Conservation (phyloP, 2,329 filamentous ascomycete species). For the Rosellinia necatrix region DNA sequence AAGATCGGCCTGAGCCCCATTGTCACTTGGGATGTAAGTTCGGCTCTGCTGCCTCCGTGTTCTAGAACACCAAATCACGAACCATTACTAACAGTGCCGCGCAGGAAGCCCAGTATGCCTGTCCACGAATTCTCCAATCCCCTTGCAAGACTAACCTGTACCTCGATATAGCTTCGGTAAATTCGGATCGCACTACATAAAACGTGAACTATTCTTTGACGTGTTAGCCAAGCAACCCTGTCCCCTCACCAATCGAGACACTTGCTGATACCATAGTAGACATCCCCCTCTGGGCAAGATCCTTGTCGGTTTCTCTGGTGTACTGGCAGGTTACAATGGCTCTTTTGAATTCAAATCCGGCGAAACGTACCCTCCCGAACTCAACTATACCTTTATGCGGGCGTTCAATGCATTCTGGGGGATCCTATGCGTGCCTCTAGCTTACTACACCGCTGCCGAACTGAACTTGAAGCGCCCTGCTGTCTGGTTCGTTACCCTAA, state of each 20-base stretch:
- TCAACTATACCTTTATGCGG: constrained; percentile 98
- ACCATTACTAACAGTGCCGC: constrained; percentile 25
- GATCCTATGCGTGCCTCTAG: constrained; percentile 87
- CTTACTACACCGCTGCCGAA: constrained; percentile 93
- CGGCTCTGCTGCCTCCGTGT: background rate
- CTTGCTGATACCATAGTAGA: constrained; percentile 30
- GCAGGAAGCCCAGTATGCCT: constrained; percentile 62
- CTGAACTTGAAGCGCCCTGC: constrained; percentile 83
- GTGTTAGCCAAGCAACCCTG: constrained; percentile 44
- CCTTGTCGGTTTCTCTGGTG: constrained; percentile 94
- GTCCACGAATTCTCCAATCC: constrained; percentile 10
- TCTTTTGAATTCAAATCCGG: constrained; percentile 99
- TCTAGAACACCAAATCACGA: background rate
- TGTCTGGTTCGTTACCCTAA: constrained; percentile 93
- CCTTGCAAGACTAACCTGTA: constrained; percentile 35
- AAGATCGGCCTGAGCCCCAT: constrained; percentile 72
- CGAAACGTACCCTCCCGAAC: constrained; percentile 88
- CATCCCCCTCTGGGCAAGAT: constrained; percentile 96
- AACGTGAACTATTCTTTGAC: constrained; percentile 99
- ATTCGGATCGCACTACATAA: constrained; percentile 98
- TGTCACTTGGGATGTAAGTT: constrained; percentile 64
- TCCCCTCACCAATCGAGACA: constrained; percentile 4
- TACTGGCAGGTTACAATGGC: constrained; percentile 96
- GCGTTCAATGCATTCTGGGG: constrained; percentile 96
- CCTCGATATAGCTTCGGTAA: constrained; percentile 75